phyloP scores from a whole-genome alignment of 139 green algal species.

The Nannochloris sp. region DNA sequence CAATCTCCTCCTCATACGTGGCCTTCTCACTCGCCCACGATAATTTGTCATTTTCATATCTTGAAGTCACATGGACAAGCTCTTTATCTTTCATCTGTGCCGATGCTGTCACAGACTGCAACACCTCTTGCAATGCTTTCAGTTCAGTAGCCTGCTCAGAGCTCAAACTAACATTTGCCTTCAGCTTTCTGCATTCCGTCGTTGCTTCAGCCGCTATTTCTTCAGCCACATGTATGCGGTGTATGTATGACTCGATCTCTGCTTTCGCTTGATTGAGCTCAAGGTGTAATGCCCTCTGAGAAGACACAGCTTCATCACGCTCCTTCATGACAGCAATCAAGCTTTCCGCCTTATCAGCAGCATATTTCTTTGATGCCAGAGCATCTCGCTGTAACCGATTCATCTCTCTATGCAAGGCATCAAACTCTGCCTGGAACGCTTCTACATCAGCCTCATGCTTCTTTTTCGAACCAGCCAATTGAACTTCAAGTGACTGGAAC shows the following conservation, averaged over 20 bases:
- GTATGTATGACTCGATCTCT: neutral
- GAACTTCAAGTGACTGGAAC: neutral
- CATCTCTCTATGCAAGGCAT: too few species aligned
- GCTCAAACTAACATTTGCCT: neutral
- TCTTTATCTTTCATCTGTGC: slow-evolving; percentile 2
- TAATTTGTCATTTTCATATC: neutral
- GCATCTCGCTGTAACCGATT: too few species aligned
- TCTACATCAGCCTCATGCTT: neutral
- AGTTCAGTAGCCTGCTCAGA: slow-evolving; percentile 3
- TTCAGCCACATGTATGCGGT: neutral
- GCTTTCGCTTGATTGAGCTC: neutral
- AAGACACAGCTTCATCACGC: neutral
- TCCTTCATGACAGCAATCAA: neutral
- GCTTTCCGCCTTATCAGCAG: neutral
- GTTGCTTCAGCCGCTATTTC: neutral
- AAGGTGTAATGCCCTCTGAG: neutral
- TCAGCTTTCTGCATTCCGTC: neutral
- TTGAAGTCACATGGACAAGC: neutral
- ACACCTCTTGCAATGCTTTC: slow-evolving; percentile 7
- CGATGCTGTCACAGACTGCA: neutral
- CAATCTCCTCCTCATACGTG: neutral
- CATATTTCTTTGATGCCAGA: neutral
- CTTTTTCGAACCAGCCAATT: neutral
- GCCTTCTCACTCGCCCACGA: neutral
- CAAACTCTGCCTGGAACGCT: too few species aligned